Conservation (phyloP, 495 filamentous ascomycete genomes). For the Daldinia vernicosa region DNA sequence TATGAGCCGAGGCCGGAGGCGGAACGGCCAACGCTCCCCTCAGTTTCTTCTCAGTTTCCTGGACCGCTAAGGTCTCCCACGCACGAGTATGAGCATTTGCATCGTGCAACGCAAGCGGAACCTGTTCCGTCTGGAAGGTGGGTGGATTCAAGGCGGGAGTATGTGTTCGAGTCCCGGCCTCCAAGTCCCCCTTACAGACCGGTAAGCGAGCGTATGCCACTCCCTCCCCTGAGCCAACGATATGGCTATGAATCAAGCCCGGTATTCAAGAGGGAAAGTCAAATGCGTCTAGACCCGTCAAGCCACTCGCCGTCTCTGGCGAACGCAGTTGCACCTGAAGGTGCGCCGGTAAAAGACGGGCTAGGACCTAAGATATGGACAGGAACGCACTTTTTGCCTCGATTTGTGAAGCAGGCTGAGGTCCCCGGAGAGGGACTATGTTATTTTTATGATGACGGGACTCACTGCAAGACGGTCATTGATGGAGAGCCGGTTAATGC, state of each 20-base stretch:
- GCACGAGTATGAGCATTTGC: conserved; percentile 47
- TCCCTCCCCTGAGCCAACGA: conserved; percentile 41
- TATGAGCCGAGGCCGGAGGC: conserved; percentile 50
- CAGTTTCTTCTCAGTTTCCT: conserved; percentile 53
- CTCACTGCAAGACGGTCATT: conserved; percentile 81
- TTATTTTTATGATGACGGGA: conserved; percentile 89
- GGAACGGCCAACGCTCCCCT: conserved; percentile 51
- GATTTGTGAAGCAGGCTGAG: conserved; percentile 66
- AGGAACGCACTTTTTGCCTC: conserved; percentile 66
- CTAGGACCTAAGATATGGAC: conserved; percentile 70
- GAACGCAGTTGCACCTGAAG: conserved; percentile 53
- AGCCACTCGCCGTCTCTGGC: conserved; percentile 53
- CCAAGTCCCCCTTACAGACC: conserved; percentile 40
- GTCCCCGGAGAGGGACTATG: conserved; percentile 82
- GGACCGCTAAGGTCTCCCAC: conserved; percentile 52
- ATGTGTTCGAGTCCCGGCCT: conserved; percentile 44
- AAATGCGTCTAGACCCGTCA: conserved; percentile 30
- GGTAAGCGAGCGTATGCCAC: conserved; percentile 36
- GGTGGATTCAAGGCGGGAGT: conserved; percentile 47
- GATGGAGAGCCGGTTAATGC: conserved; percentile 89
- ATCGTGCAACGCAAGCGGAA: conserved; percentile 35
- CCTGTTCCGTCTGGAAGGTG: conserved; percentile 36
- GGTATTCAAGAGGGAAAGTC: conserved; percentile 33
- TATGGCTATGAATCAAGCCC: conserved; percentile 38
- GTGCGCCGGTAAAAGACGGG: conserved; percentile 59